phyloP scores from a whole-genome alignment of 75 land plant species.

The Larix kaempferi region DNA sequence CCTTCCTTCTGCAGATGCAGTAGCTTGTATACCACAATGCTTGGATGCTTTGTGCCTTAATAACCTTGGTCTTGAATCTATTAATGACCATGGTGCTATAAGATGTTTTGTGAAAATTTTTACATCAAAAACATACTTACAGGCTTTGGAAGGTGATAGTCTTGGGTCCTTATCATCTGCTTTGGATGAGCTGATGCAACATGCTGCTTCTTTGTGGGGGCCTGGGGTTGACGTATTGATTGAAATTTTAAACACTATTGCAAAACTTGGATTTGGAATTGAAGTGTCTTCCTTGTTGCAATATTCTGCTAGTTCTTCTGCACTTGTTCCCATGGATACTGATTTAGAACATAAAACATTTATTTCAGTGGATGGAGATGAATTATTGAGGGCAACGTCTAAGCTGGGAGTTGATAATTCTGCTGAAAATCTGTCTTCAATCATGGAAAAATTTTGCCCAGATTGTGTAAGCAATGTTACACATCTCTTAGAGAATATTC shows the following conservation, averaged over 20 bases:
- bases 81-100: constrained; percentile 78
- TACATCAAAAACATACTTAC: constrained; percentile 71
- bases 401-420: constrained; percentile 35
- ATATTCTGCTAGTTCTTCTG: constrained; percentile 28
- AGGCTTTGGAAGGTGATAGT: constrained; percentile 69
- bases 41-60: constrained; percentile 94
- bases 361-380: constrained; percentile 21
- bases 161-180: constrained; percentile 77
- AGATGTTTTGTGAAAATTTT: constrained; percentile 91
- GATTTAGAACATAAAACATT: constrained; percentile 52
- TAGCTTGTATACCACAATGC: constrained; percentile 85
- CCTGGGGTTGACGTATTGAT: constrained; percentile 91
- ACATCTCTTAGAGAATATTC: constrained; percentile 78
- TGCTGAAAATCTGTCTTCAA: constrained; percentile 25
- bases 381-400: constrained; percentile 20
- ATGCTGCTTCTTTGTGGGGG: constrained; percentile 76
- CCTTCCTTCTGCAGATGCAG: constrained; percentile 81
- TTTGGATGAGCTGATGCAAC: constrained; percentile 95
- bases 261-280: constrained; percentile 57
- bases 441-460: constrained; percentile 57
- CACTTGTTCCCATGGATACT: constrained; percentile 83
- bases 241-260: constrained; percentile 69
- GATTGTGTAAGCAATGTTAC: constrained; percentile 77
- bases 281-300: constrained; percentile 19
- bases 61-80: constrained; percentile 78